phyloP scores from a whole-genome alignment of 805 yeast species.

The Torulaspora microellipsoides region DNA sequence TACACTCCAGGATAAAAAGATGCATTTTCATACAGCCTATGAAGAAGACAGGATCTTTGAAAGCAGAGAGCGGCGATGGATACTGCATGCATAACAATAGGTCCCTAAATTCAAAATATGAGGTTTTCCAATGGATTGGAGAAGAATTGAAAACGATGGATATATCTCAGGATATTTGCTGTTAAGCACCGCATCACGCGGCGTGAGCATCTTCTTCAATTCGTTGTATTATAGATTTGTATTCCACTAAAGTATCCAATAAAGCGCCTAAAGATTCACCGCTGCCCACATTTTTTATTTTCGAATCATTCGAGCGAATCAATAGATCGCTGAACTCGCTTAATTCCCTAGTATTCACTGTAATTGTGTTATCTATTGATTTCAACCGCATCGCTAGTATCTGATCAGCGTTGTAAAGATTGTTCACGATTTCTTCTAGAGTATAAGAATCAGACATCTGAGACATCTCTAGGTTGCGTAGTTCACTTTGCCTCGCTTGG shows the following conservation, averaged over 20 bases:
- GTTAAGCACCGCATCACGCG: slow-evolving; percentile 9
- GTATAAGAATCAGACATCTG: slow-evolving; percentile 16
- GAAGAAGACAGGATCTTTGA: slow-evolving; percentile 50
- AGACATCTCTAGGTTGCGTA: slow-evolving; percentile 11
- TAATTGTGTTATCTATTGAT: slow-evolving; percentile 9
- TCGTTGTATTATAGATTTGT: slow-evolving; percentile 2
- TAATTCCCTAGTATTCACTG: slow-evolving; percentile 4
- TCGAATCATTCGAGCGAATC: not conserved
- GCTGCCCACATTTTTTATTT: not conserved
- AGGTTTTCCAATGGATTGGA: slow-evolving; percentile 70
- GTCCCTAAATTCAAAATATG: slow-evolving; percentile 82
- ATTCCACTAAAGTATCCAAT: slow-evolving; percentile 1
- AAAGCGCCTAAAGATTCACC: not conserved
- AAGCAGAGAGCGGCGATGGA: slow-evolving; percentile 53
- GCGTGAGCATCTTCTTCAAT: not conserved
- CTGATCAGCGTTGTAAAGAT: slow-evolving; percentile 17
- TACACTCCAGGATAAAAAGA: slow-evolving; percentile 79
- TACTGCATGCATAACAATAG: slow-evolving; percentile 72
- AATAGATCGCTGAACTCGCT: slow-evolving; percentile 7
- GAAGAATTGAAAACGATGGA: slow-evolving; percentile 25
- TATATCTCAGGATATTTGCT: slow-evolving; percentile 27
- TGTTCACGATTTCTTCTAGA: slow-evolving; percentile 20
- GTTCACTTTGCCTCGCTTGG: slow-evolving; percentile 8
- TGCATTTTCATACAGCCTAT: slow-evolving; percentile 55
- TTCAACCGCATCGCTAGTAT: slow-evolving; percentile 12